Percentiles rank a stretch among this genome's conserved stretches.
phyloP scores from a whole-genome alignment of 805 yeast species.

The Metschnikowia matae region DNA sequence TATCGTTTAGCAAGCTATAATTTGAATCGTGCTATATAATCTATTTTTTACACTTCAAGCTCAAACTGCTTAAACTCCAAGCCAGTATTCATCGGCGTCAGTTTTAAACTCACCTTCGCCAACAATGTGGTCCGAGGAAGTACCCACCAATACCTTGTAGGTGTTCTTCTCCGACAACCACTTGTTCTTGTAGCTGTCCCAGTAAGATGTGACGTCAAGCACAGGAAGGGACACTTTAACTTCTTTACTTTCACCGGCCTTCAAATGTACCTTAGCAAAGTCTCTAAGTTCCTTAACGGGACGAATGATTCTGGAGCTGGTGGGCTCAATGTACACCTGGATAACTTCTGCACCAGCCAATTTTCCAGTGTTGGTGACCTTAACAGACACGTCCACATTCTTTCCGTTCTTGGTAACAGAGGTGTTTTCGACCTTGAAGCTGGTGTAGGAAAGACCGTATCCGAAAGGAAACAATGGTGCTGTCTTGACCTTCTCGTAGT shows the following conservation, averaged over 20 bases:
- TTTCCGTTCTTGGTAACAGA: conserved; percentile 17
- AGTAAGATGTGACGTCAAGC: conserved; percentile 28
- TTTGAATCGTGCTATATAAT: too few species aligned
- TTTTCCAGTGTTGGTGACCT: conserved; percentile 23
- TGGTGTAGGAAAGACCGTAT: conserved; percentile 28
- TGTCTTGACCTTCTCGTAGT: conserved; percentile 25
- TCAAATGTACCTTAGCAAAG: conserved; percentile 25
- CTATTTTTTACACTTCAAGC: too few species aligned
- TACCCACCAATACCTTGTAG: conserved; percentile 25
- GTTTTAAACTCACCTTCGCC: conserved; percentile 11
- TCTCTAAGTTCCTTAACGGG: conserved; percentile 31
- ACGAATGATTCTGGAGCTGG: conserved; percentile 17
- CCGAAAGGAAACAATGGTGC: conserved; percentile 33
- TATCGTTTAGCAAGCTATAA: too few species aligned
- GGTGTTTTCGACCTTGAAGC: conserved; percentile 18
- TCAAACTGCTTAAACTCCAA: conserved; percentile 4
- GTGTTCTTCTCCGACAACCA: conserved; percentile 25
- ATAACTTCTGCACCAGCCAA: conserved; percentile 27
- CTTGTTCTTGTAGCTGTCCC: conserved; percentile 25
- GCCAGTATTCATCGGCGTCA: conserved; percentile 11
- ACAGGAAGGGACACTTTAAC: conserved; percentile 18
- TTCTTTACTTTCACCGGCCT: conserved; percentile 14
- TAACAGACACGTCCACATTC: conserved; percentile 16
- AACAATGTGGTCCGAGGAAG: conserved; percentile 11
- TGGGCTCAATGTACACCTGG: conserved; percentile 24